These are phyloP conservation scores for Naegleria fowleri DNA, from an alignment of 208 protist genomes.

Conservation along the genomic window DNA sequence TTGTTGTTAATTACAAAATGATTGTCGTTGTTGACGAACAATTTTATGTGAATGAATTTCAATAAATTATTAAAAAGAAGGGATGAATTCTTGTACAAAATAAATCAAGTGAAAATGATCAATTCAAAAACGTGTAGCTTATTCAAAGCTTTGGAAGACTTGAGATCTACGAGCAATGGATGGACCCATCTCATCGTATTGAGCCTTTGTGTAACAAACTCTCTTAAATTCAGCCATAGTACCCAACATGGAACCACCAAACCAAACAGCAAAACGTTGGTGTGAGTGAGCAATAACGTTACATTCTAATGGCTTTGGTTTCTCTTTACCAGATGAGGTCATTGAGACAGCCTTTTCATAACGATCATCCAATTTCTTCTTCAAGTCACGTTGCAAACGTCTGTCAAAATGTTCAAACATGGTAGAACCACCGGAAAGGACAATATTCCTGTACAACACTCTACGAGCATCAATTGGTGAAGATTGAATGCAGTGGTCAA, in stretches of 20 bases:
- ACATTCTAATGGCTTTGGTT: constrained; percentile 72
- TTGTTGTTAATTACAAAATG: no score
- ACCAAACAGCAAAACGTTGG: constrained; percentile 87
- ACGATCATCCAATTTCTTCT: constrained; percentile 56
- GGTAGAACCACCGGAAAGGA: constrained; percentile 93
- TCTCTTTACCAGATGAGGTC: neutral
- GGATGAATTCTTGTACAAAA: neutral
- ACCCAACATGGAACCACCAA: constrained; percentile 87
- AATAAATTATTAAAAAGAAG: neutral
- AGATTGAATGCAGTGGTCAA: constrained; percentile 78
- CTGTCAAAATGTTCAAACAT: constrained; percentile 91
- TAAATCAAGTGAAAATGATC: neutral
- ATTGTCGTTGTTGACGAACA: neutral
- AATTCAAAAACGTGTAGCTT: neutral
- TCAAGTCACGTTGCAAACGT: constrained; percentile 52
- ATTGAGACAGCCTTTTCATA: constrained; percentile 31
- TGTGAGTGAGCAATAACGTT: constrained; percentile 81
- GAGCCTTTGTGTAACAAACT: constrained; percentile 80
- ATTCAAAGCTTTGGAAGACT: constrained; percentile 55
- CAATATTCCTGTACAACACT: constrained; percentile 89
- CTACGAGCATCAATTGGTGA: constrained; percentile 93
- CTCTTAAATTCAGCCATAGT: constrained; percentile 75
- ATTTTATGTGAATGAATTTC: neutral
- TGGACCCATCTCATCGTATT: constrained; percentile 96
- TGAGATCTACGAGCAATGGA: constrained; percentile 78